Percentiles rank a stretch among this genome's conserved stretches.
Evolutionary conservation across 106 monocot genomes (phyloP).

Genomic region (Apostasia ramifera): DNA sequence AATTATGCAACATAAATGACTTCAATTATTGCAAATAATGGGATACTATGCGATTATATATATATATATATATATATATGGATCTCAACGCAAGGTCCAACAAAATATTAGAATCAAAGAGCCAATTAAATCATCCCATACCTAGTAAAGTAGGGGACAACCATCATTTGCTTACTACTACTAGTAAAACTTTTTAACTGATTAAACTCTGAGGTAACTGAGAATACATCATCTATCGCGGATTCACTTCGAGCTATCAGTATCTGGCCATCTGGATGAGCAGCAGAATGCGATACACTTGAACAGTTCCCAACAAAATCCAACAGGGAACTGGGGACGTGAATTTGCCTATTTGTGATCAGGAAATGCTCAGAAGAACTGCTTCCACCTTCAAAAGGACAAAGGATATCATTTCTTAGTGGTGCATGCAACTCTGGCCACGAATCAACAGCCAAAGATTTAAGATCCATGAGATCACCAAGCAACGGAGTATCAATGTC

Average conservation of each 20-base stretch:
- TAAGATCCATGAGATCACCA: conserved; percentile 34
- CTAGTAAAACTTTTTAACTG: conserved; percentile 16
- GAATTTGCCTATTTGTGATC: not conserved
- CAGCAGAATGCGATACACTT: conserved; percentile 14
- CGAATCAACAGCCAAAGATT: conserved; percentile 18
- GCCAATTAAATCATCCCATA: not conserved
- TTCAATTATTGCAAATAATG: too few relatives aligned
- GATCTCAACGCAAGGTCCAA: not conserved
- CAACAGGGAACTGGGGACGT: not conserved
- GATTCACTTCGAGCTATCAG: conserved; percentile 32
- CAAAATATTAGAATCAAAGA: not conserved
- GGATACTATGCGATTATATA: too few relatives aligned
- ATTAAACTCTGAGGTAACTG: conserved; percentile 42
- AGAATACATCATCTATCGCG: conserved; percentile 50
- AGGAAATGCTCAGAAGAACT: conserved; percentile 15
- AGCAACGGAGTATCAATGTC: conserved; percentile 27
- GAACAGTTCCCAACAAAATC: not conserved
- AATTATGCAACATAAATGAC: too few relatives aligned
- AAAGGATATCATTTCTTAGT: not conserved
- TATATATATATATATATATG: too few relatives aligned
- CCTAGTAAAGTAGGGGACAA: conserved; percentile 88
- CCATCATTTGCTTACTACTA: conserved; percentile 39
- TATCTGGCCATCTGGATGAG: conserved; percentile 33
- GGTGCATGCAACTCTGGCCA: not conserved
- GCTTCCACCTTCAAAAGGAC: conserved; percentile 16